Percentiles rank a stretch among this genome's conserved stretches.
These are phyloP conservation scores for Nitzschia sp. DNA, from an alignment of 108 stramenopile genomes.

Conservation along the genomic window DNA sequence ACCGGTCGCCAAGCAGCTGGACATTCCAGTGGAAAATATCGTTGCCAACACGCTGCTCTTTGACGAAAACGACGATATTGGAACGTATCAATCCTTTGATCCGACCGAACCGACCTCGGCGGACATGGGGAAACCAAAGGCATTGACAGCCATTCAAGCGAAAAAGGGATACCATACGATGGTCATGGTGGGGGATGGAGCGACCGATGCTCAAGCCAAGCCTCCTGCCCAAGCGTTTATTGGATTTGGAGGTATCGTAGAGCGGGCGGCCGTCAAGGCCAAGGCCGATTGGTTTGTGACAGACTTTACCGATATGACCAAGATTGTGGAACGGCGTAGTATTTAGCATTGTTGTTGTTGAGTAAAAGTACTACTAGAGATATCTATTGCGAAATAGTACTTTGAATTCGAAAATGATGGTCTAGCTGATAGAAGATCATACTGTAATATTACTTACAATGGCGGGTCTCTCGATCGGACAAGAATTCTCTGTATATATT, in stretches of 20 bases:
- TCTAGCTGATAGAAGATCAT: too few relatives aligned
- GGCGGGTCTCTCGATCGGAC: too few relatives aligned
- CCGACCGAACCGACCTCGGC: conserved; percentile 84
- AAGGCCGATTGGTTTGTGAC: conserved; percentile 96
- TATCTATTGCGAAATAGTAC: too few relatives aligned
- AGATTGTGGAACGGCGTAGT: conserved; percentile 47
- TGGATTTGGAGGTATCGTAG: conserved; percentile 96
- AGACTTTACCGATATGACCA: conserved; percentile 83
- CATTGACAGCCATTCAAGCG: conserved; percentile 65
- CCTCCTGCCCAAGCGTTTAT: conserved; percentile 97
- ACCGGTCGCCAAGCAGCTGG: conserved; percentile 82
- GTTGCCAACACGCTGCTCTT: conserved; percentile 95
- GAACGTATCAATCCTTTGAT: conserved; percentile 90
- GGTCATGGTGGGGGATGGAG: conserved; percentile 99
- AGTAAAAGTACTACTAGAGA: too few relatives aligned
- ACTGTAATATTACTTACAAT: too few relatives aligned
- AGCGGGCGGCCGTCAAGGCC: conserved; percentile 79
- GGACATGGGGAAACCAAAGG: conserved; percentile 95
- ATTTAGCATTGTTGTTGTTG: too few relatives aligned
- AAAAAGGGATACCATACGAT: conserved; percentile 66
- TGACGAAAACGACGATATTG: conserved; percentile 67
- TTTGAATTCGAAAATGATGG: too few relatives aligned
- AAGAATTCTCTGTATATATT: too few relatives aligned
- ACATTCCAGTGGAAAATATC: conserved; percentile 74
- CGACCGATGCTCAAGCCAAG: conserved; percentile 98